phyloP scores from a whole-genome alignment of 2,329 filamentous ascomycete species.

The Colletotrichum truncatum region DNA sequence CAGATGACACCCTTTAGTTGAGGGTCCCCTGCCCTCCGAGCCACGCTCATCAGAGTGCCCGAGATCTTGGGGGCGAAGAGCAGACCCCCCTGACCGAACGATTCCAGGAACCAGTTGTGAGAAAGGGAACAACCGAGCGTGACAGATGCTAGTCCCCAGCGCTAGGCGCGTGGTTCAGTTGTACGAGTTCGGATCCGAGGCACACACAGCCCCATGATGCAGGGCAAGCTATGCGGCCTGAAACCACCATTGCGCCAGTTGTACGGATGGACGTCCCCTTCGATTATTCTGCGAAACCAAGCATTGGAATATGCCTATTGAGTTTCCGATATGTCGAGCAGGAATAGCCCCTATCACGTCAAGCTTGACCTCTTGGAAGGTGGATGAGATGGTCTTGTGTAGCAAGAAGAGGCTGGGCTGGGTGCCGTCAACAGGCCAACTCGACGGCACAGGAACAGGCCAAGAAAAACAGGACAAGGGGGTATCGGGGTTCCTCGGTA shows the following conservation, averaged over 20 bases:
- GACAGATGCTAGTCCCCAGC: slow-evolving; percentile 20
- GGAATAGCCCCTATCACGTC: slow-evolving; percentile 8
- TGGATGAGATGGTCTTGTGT: slow-evolving; percentile 8
- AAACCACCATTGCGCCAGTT: slow-evolving; percentile 32
- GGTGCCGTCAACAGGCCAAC: background rate
- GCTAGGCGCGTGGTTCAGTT: slow-evolving; percentile 17
- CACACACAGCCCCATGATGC: slow-evolving; percentile 16
- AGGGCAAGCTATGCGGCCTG: slow-evolving; percentile 24
- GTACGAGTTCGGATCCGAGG: slow-evolving; percentile 30
- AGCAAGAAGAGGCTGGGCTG: background rate
- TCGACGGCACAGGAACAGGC: slow-evolving; percentile 6
- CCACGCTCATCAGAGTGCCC: slow-evolving; percentile 21
- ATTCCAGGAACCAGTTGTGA: slow-evolving; percentile 23
- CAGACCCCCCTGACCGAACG: slow-evolving; percentile 23
- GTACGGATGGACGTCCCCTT: slow-evolving; percentile 11
- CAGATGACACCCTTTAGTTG: background rate
- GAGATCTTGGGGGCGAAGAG: slow-evolving; percentile 31
- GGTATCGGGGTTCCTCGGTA: slow-evolving; percentile 21
- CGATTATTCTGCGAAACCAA: slow-evolving; percentile 1
- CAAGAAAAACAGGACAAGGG: slow-evolving; percentile 1
- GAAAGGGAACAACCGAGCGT: slow-evolving; percentile 26
- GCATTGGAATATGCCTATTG: background rate
- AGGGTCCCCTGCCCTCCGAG: slow-evolving; percentile 16
- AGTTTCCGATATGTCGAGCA: background rate
- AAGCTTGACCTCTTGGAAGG: background rate